Conservation (phyloP, 1,284 basidiomycete genomes). For the Cutaneotrichosporon sp. region DNA sequence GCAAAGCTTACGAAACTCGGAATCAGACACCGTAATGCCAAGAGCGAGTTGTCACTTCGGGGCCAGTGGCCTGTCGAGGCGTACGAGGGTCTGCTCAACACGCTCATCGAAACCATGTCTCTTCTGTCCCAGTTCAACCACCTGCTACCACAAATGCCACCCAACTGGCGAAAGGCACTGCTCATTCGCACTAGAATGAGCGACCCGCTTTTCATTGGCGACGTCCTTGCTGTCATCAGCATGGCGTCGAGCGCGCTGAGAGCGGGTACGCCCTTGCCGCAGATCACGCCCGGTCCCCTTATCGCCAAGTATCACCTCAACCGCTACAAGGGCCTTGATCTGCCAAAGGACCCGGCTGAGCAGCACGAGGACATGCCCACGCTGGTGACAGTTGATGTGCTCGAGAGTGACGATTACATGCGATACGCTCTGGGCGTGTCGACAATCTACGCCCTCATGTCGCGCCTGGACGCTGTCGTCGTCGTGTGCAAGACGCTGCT, state of each 20-base stretch:
- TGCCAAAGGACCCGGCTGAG: slow-evolving; percentile 35
- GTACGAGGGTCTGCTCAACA: slow-evolving; percentile 41
- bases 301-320: slow-evolving; percentile 60
- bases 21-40: slow-evolving; percentile 42
- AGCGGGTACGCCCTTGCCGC: slow-evolving; percentile 71
- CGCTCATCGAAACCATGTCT: slow-evolving; percentile 40
- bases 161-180: slow-evolving; percentile 65
- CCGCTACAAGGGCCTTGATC: slow-evolving; percentile 35
- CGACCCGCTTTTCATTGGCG: slow-evolving; percentile 76
- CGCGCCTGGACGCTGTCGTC: slow-evolving; percentile 40
- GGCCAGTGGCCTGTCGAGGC: slow-evolving; percentile 46
- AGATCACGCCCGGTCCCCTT: slow-evolving; percentile 78
- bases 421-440: slow-evolving; percentile 45
- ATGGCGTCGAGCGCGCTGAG: slow-evolving; percentile 56
- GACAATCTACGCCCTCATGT: slow-evolving; percentile 41
- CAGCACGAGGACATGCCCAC: slow-evolving; percentile 35
- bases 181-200: slow-evolving; percentile 67
- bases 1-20: slow-evolving; percentile 39
- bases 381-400: slow-evolving; percentile 42
- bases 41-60: slow-evolving; percentile 43
- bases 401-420: slow-evolving; percentile 44
- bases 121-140: slow-evolving; percentile 46
- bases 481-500: slow-evolving; percentile 45
- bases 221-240: slow-evolving; percentile 71
- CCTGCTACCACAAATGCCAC: slow-evolving; percentile 42